Evolutionary conservation across 352 stramenopile species (phyloP), one percentile per base, ranked within the genome.

Genomic region (Nothophytophthora sp.): DNA sequence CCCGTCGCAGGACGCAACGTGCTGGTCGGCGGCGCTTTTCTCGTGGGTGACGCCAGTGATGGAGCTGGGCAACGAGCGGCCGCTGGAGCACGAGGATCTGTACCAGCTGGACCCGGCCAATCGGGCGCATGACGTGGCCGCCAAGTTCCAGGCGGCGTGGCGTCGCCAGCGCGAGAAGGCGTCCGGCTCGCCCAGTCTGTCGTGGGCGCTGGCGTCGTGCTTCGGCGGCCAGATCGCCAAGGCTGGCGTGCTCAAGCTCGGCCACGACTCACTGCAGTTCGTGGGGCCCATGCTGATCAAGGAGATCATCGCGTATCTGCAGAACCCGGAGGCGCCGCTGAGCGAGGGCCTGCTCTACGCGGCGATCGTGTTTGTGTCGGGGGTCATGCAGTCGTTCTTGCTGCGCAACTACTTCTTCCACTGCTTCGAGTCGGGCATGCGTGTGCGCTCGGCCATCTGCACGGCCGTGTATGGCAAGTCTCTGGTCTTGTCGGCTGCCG

Each of bases 11-110:
- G 58, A 81, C 50, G 67, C 70, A 5, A 76, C 64, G 10, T 81
- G 79, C 40, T 33, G 69, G 19, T 76, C 72, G n/a, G 60, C 60
- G 18, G 60, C 85, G 20, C 73, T 88, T 28, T 95, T 95, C 58
- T 73, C 66, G 40, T 95, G 84, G 84, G 55, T 95, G 22, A 87
- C 78, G 36, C 76, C 76, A 39, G 42, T 95, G 13, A 88, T 95
- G 72, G 60, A 85, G 44, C 63, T 90, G 41, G 84, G 84, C 10
- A 88, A 77, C 47, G 53, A 81, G 39, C 67, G 77, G 1, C 73
- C 79, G 9, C 54, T 95, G 4, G 70, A 95, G 33, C 57, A 73
- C 54, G 66, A 80, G 15, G 85, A 95, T 39, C 34, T 95, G 45
- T 89, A 81, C 42, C 72, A 83, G 38, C 51, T 93, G 19, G 75